Conservation (phyloP, 2,329 filamentous ascomycete genomes). For the Phyllosticta paracitricarpa region DNA sequence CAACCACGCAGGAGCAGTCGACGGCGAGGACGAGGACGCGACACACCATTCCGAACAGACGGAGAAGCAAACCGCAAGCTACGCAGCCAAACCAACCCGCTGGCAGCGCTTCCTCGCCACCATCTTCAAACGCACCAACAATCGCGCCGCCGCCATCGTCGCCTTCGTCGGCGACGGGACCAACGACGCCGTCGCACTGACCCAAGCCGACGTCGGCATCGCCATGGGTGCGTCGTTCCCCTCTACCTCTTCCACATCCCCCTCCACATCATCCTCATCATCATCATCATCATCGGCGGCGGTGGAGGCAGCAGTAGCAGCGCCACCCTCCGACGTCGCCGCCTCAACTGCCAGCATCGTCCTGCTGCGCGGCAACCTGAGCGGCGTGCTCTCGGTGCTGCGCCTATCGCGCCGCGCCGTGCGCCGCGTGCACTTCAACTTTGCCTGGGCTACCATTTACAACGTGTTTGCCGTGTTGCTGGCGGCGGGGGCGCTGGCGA, state of each 20-base stretch:
- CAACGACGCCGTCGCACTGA: conserved; percentile 66
- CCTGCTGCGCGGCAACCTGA: conserved; percentile 48
- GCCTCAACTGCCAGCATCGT: conserved; percentile 59
- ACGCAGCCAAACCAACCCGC: neutral
- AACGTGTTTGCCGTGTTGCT: conserved; percentile 60
- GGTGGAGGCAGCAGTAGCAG: too few relatives aligned
- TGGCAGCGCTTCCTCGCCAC: neutral
- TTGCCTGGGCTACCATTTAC: conserved; percentile 60
- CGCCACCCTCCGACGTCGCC: conserved; percentile 48
- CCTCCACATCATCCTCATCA: too few relatives aligned
- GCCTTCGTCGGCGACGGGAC: conserved; percentile 71
- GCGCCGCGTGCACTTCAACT: conserved; percentile 49
- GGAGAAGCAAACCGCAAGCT: conserved; percentile 1
- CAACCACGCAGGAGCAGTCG: neutral
- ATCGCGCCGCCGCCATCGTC: conserved; percentile 30
- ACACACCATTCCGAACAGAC: conserved; percentile 1
- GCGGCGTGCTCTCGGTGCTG: conserved; percentile 49
- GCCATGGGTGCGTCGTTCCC: conserved; percentile 28
- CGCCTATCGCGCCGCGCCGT: conserved; percentile 39
- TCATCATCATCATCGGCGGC: too few relatives aligned
- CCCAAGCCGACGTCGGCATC: conserved; percentile 62
- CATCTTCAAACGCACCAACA: neutral
- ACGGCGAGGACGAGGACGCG: neutral
- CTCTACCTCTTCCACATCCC: neutral
- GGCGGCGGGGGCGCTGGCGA: conserved; percentile 55